These are phyloP conservation scores for Curvularia spicifera DNA, from an alignment of 2,329 filamentous ascomycete species.

Conservation along the genomic window DNA sequence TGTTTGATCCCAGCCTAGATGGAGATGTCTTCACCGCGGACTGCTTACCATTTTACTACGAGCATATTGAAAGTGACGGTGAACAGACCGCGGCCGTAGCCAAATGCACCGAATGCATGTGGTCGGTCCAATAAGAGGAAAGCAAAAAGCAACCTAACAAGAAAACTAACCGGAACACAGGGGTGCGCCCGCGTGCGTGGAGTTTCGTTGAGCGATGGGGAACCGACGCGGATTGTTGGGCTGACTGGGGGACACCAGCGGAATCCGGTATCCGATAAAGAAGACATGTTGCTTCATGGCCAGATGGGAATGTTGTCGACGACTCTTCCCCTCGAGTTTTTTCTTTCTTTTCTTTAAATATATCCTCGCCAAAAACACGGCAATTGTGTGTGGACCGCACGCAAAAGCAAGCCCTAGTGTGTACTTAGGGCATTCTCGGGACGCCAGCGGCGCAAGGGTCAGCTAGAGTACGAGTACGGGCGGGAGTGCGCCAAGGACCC, in stretches of 20 bases:
- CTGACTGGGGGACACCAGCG: conserved; percentile 3
- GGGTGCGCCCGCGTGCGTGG: conserved; percentile 7
- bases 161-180: conserved; percentile 17
- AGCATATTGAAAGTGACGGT: conserved; percentile 1
- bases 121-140: conserved; percentile 6
- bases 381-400: not conserved
- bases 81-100: conserved; percentile 9
- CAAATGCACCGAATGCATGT: not conserved
- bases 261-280: conserved; percentile 13
- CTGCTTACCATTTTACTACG: not conserved
- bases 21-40: conserved; percentile 14
- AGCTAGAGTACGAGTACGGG: conserved; percentile 1
- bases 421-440: not conserved
- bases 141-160: conserved; percentile 10
- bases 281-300: not conserved
- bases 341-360: not conserved
- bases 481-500: conserved; percentile 12
- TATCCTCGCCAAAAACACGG: not conserved
- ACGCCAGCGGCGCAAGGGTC: conserved; percentile 1
- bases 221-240: conserved; percentile 27
- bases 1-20: conserved; percentile 17
- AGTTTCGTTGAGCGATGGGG: conserved; percentile 28
- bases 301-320: not conserved
- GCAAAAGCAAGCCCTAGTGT: conserved; percentile 7
- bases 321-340: not conserved